These are phyloP conservation scores for Escovopsis sp. DNA, from an alignment of 2,329 filamentous ascomycete species.

Conservation along the genomic window DNA sequence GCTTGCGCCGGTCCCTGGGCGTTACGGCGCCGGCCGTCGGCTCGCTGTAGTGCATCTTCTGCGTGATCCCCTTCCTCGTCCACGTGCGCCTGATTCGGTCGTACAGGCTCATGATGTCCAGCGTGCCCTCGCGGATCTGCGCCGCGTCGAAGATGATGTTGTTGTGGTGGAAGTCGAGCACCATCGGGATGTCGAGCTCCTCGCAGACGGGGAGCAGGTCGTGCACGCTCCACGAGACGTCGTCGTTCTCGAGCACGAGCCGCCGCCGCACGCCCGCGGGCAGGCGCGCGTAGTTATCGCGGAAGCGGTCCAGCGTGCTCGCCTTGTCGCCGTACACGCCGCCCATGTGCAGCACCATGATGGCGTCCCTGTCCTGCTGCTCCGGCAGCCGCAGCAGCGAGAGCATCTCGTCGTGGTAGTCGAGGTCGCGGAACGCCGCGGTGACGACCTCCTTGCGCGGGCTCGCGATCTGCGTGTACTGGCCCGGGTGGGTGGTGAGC, in stretches of 20 bases:
- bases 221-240: slow-evolving; percentile 84
- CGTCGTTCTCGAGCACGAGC: slow-evolving; percentile 85
- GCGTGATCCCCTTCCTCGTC: slow-evolving; percentile 68
- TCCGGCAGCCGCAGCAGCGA: slow-evolving; percentile 60
- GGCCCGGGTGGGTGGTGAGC: slow-evolving; percentile 80
- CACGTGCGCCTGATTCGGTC: slow-evolving; percentile 72
- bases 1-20: slow-evolving; percentile 64
- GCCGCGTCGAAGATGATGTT: slow-evolving; percentile 75
- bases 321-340: slow-evolving; percentile 78
- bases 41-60: slow-evolving; percentile 97
- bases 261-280: slow-evolving; percentile 60
- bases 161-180: slow-evolving; percentile 89
- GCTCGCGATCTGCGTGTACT: slow-evolving; percentile 84
- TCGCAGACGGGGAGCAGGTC: slow-evolving; percentile 82
- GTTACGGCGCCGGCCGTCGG: slow-evolving; percentile 51
- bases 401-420: slow-evolving; percentile 80
- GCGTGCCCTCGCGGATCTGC: slow-evolving; percentile 61
- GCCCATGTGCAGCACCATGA: slow-evolving; percentile 92
- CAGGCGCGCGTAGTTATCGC: slow-evolving; percentile 54
- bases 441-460: slow-evolving; percentile 63
- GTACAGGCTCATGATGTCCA: slow-evolving; percentile 61
- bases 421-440: slow-evolving; percentile 65
- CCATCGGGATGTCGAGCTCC: slow-evolving; percentile 83
- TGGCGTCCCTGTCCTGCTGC: slow-evolving; percentile 69
- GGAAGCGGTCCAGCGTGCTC: slow-evolving; percentile 65